These are phyloP conservation scores for Xylariales sp. DNA, from an alignment of 2,329 filamentous ascomycete genomes.

Conservation along the genomic window DNA sequence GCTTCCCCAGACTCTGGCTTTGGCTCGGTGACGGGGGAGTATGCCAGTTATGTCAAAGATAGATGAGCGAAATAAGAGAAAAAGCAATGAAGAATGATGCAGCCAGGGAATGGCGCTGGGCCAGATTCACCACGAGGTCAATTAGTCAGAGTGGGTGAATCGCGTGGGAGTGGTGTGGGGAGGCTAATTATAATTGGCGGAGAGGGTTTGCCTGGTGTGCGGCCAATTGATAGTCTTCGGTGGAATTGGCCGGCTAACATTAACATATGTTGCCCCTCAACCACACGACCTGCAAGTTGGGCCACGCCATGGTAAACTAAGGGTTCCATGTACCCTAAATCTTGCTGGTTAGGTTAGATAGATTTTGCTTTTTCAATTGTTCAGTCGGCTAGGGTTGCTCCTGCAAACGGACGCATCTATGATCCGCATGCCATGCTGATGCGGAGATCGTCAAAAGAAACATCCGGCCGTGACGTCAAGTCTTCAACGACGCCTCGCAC, in stretches of 20 bases:
- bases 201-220: background rate
- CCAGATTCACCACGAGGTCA: background rate
- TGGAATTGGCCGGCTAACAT: background rate
- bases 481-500: too few species aligned
- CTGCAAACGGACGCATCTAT: too few species aligned
- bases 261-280: constrained; percentile 1
- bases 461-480: too few species aligned
- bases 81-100: constrained; percentile 5
- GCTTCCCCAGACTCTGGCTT: background rate
- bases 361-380: too few species aligned
- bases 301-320: background rate
- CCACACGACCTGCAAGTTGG: too few species aligned
- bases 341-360: too few species aligned
- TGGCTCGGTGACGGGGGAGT: constrained; percentile 5
- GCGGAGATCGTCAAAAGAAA: too few species aligned
- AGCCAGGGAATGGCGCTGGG: constrained; percentile 1
- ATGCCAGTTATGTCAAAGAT: constrained; percentile 1
- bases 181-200: background rate
- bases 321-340: too few species aligned
- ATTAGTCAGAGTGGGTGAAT: constrained; percentile 8
- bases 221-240: background rate
- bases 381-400: too few species aligned
- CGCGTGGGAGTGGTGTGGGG: constrained; percentile 1
- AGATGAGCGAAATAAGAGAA: background rate
- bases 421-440: too few species aligned